Base-by-base conservation (phyloP, 1,284 basidiomycete species). In the Ceraceosorus guamensis region DNA sequence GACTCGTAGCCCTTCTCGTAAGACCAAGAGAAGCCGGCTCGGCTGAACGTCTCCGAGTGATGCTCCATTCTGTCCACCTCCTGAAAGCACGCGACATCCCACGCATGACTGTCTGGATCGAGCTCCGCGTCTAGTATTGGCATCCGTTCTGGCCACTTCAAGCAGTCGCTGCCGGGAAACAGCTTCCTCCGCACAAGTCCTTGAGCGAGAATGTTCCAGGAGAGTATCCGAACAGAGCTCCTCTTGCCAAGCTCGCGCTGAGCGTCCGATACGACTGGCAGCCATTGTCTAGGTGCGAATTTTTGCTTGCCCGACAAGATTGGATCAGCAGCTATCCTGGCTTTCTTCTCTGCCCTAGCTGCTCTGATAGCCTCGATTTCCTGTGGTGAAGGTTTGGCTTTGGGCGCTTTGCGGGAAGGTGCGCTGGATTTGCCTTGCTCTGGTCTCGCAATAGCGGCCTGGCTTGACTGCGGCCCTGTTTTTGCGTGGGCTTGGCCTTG, bases 71-170 rank as follows among this genome's bases (percentile, higher is more conserved):
- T 63, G 54, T 78, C 77, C 33, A 77, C 77, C 50, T 78, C 78
- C 48, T 79, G 78, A 31, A 79, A 74, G 55, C 74, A 77, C 8
- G 70, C 78, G 16, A 79, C 62, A 48, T 78, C 77, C 61, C 73
- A 77, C 5, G 63, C 59, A 50, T 77, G 73, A 30, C 74, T 68
- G 0, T 71, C 59, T n/a, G n/a, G n/a, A n/a, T n/a, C n/a, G 3
- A 60, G 46, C 43, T 70, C 70, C 5, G 66, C 63, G 2, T 55
- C 51, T 2, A 77, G 48, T 3, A 70, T 71, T 1, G 67, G 52
- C 3, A 63, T 57, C 2, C 76, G 67, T 18, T 76, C 69, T 32
- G 65, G 70, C 65, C 76, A 77, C 63, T 76, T 77, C 39, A 79
- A 64, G 49, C 68, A 73, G 58, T 79, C 77, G n/a, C 70, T 73